phyloP scores from a whole-genome alignment of 208 protist genomes.

The Crithidia brevicula region DNA sequence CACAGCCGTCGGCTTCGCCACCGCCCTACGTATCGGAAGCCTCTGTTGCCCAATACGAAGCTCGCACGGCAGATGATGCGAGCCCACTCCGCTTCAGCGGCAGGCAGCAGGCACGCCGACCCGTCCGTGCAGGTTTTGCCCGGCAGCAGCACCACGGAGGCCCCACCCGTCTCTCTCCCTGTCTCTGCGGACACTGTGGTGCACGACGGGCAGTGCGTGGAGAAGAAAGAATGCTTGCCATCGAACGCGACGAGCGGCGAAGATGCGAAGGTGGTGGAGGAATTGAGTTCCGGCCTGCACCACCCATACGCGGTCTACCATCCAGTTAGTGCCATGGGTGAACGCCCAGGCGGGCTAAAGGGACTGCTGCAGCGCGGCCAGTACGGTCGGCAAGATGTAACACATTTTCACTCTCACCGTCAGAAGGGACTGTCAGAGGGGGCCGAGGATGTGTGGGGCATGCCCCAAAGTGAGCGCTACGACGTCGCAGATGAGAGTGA shows the following conservation, averaged over 20 bases:
- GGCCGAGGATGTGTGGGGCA: neutral
- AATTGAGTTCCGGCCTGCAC: no score
- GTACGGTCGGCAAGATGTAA: no score
- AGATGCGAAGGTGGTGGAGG: no score
- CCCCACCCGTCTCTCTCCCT: neutral
- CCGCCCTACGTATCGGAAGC: neutral
- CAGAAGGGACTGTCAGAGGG: no score
- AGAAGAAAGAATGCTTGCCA: no score
- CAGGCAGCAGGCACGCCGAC: neutral
- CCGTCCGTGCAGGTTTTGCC: neutral
- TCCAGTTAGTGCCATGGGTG: no score
- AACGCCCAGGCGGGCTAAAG: no score
- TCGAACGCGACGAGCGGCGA: no score
- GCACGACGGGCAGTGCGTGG: neutral
- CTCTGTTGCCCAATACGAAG: conserved; percentile 16
- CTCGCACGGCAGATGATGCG: conserved; percentile 28
- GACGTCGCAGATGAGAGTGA: neutral
- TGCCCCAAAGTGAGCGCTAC: neutral
- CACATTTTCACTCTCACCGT: no score
- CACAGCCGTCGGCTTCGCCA: neutral
- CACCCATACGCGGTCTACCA: no score
- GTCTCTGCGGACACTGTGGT: neutral
- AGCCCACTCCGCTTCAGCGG: neutral
- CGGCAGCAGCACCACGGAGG: neutral
- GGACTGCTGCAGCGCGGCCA: no score